Conservation (phyloP, 164 flowering plant species). For the Vitis cinerea region DNA sequence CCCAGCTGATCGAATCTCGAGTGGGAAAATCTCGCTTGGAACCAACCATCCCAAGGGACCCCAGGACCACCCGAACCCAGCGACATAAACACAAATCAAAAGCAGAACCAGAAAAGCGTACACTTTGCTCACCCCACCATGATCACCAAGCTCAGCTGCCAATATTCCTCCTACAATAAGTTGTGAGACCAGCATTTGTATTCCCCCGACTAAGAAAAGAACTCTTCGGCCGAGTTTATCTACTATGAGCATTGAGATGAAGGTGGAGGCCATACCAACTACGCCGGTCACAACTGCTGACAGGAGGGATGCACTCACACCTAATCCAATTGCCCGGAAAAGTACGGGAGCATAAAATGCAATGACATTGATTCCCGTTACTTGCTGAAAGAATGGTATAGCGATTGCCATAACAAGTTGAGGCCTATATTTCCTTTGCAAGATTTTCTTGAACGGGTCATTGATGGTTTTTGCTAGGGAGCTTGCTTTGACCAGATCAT, state of each 20-base stretch:
- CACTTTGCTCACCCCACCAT: conserved; percentile 28
- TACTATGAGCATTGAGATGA: conserved; percentile 41
- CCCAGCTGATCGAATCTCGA: conserved; percentile 35
- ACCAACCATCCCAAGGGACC: conserved; percentile 39
- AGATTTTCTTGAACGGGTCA: conserved; percentile 26
- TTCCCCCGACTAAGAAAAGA: conserved; percentile 34
- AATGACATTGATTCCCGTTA: conserved; percentile 47
- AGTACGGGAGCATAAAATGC: conserved; percentile 45
- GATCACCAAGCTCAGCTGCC: conserved; percentile 33
- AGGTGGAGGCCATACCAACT: conserved; percentile 20
- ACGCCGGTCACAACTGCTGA: conserved; percentile 27
- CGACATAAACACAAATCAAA: conserved; percentile 31
- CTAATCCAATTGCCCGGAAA: conserved; percentile 36
- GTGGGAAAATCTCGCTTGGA: conserved; percentile 33
- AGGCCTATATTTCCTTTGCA: conserved; percentile 32
- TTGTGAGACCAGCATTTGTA: conserved; percentile 39
- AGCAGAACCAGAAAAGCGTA: conserved; percentile 26
- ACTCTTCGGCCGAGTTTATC: conserved; percentile 34
- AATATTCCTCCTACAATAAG: conserved; percentile 23
- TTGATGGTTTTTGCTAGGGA: conserved; percentile 10
- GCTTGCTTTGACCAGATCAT: conserved; percentile 39
- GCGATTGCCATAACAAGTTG: conserved; percentile 38
- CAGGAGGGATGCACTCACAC: conserved; percentile 39
- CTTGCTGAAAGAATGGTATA: conserved; percentile 45
- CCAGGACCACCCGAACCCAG: conserved; percentile 44